A percentile compares a stretch with the other conserved stretches of the same genome.
Conservation (phyloP, 805 yeast species). For the Ogataea ganodermae region DNA sequence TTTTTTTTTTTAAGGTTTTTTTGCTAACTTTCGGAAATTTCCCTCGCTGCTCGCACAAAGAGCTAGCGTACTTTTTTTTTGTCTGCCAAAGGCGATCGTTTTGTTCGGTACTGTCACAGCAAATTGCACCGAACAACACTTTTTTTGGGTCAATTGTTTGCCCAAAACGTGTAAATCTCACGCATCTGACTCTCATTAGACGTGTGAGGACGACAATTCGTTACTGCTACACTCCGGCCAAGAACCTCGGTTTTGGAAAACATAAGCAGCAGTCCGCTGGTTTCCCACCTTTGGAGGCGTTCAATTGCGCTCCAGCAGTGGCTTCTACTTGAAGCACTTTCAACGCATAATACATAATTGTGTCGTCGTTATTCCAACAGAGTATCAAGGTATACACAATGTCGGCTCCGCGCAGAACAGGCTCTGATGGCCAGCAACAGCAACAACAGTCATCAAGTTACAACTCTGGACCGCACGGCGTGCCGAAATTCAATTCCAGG, state of each 20-base stretch:
- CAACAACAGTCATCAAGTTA: neutral
- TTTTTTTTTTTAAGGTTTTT: neutral
- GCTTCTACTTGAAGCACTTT: too few species aligned
- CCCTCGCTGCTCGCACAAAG: neutral
- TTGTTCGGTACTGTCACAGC: neutral
- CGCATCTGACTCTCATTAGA: too few species aligned
- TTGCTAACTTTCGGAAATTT: neutral
- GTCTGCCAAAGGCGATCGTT: neutral
- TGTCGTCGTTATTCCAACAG: too few species aligned
- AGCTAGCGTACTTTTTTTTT: neutral
- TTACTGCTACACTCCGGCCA: too few species aligned
- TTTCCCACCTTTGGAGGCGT: neutral
- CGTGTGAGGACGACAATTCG: too few species aligned
- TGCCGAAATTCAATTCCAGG: constrained; percentile 20
- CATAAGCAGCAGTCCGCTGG: neutral
- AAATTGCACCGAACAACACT: neutral
- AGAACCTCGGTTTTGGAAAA: too few species aligned
- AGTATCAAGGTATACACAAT: neutral
- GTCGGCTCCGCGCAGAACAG: neutral
- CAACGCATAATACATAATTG: too few species aligned
- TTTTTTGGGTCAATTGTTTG: neutral
- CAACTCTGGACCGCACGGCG: neutral
- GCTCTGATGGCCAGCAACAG: neutral
- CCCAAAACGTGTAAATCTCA: neutral
- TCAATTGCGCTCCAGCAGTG: too few species aligned